phyloP scores from a whole-genome alignment of 129 eudicot genomes.

The Flaveria ramosissima region DNA sequence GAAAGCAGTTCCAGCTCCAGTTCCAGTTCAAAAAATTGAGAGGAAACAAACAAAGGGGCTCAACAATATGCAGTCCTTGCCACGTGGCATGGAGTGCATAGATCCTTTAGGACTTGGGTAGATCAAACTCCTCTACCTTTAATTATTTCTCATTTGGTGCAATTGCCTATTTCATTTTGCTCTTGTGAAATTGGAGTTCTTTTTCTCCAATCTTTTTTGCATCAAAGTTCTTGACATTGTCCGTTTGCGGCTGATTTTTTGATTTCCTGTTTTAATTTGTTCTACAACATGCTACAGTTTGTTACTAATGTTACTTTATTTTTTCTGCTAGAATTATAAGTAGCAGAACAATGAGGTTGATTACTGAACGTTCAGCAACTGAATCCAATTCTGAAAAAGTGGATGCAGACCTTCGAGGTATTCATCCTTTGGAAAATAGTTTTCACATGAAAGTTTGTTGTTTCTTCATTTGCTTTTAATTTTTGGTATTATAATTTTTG shows the following conservation, averaged over 20 bases:
- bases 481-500: not conserved
- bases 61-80: conserved; percentile 68
- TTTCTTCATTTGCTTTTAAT: not conserved
- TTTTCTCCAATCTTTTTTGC: too few relatives aligned
- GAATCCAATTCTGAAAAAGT: conserved; percentile 56
- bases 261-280: not conserved
- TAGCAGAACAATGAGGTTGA: conserved; percentile 74
- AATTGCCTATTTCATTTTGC: not conserved
- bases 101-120: conserved; percentile 97
- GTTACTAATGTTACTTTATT: conserved; percentile 26
- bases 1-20: conserved; percentile 49
- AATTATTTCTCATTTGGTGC: not conserved
- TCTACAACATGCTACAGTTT: conserved; percentile 22
- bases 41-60: conserved; percentile 64
- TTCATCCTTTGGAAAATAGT: not conserved
- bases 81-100: conserved; percentile 90
- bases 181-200: too few relatives aligned
- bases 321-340: conserved; percentile 63
- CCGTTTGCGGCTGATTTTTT: not conserved
- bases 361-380: conserved; percentile 57
- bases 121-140: conserved; percentile 5
- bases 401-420: conserved; percentile 75
- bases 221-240: too few relatives aligned
- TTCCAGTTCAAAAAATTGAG: conserved; percentile 44
- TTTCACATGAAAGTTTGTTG: not conserved